Conservation (phyloP, 306 rosid species). For the Sechiopsis laciniata region DNA sequence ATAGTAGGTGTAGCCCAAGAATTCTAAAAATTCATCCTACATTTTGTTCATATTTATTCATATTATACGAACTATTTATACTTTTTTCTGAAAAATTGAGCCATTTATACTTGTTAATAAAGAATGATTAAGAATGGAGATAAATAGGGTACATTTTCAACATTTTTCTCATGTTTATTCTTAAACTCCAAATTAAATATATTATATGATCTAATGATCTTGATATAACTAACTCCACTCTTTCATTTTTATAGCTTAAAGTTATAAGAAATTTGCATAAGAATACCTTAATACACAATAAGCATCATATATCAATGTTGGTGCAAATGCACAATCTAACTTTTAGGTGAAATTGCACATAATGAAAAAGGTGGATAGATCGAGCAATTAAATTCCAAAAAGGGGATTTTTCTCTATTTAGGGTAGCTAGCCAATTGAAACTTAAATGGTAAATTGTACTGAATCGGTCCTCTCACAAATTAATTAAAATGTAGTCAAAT, state of each 20-base stretch:
- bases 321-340: neutral
- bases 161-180: too few species aligned
- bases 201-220: neutral
- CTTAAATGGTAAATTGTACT: too few species aligned
- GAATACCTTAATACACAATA: neutral
- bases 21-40: too few species aligned
- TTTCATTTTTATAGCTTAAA: neutral
- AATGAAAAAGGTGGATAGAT: neutral
- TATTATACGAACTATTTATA: too few species aligned
- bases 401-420: neutral
- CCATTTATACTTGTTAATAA: too few species aligned
- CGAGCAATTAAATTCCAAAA: neutral
- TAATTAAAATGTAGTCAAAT: too few species aligned
- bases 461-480: too few species aligned
- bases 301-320: neutral
- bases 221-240: neutral
- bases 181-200: neutral
- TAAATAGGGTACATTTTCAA: too few species aligned
- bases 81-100: too few species aligned
- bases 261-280: neutral
- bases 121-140: too few species aligned
- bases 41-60: too few species aligned
- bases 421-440: neutral
- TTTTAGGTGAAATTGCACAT: neutral
- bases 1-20: too few species aligned